Evolutionary conservation across 345 rosid species (phyloP), one percentile per base, ranked within the genome.

Genomic region (Gossypioides kirkii): DNA sequence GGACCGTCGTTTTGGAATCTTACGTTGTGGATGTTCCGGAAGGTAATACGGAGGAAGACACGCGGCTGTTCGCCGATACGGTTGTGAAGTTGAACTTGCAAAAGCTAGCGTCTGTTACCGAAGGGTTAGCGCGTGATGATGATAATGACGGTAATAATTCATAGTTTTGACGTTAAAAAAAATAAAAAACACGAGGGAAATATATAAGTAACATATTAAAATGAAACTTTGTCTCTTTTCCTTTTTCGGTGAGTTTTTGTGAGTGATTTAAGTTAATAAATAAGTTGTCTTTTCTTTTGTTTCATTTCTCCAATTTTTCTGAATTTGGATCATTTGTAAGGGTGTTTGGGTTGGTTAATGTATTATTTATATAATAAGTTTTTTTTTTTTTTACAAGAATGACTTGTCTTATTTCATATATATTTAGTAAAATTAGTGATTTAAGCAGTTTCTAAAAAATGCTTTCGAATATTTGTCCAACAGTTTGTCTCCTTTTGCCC

Each of bases 11-110:
- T 47, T 75, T 94, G 66, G 97, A 94, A 72, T 90, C 96, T 0
- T 94, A 94, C 78, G 85, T 91, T 2, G 98, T 94, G 32, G 98
- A 94, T 69, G 88, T 86, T 59, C 98, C 98, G 32, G 92, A 88
- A 70, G 98, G 98, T 38, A 94, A 94, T 49, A 83, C 98, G 6
- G 96, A 87, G 66, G 98, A 91, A 56, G 98, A 94, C 80, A 91
- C 98, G 26, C 87, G 91, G 71, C 85, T 90, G 59, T 90, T 94
- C 28, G 96, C 96, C 0, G 97, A 94, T 45, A 94, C 97, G 0
- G 90, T 94, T 0, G 96, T 94, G 16, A 88, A 85, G 77, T 80
- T 90, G 56, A 94, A 94, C 75, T 84, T 94, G 43, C 96, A 90
- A 86, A 90, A 87, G 80, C 83, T 94, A 55, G 96, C 93, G 4